A percentile compares a stretch with the other conserved stretches of the same genome.
phyloP scores from a whole-genome alignment of 1,284 basidiomycete genomes.

The Coniophora puteana region DNA sequence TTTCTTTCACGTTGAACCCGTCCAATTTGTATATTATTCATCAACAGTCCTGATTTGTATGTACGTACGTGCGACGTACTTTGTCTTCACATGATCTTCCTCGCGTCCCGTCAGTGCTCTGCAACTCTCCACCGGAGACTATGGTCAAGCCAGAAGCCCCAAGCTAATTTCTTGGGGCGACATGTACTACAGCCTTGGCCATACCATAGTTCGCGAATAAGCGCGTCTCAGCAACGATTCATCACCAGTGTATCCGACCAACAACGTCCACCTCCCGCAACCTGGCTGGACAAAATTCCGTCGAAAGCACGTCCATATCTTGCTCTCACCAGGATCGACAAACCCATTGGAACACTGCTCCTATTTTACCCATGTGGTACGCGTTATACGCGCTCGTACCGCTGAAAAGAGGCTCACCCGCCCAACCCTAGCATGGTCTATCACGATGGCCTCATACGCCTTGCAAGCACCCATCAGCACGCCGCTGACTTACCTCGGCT shows the following conservation, averaged over 20 bases:
- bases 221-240: too few species aligned
- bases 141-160: too few species aligned
- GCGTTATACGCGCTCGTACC: conserved; percentile 22
- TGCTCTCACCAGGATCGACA: conserved; percentile 86
- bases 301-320: conserved; percentile 70
- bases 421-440: conserved; percentile 78
- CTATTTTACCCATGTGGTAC: conserved; percentile 92
- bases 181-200: too few species aligned
- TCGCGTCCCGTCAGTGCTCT: too few species aligned
- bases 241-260: too few species aligned
- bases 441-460: conserved; percentile 90
- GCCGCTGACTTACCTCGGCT: conserved; percentile 70
- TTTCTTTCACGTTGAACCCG: conserved; percentile 15
- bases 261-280: conserved; percentile 27
- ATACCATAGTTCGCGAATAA: too few species aligned
- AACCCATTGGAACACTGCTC: conserved; percentile 91
- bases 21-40: too few species aligned
- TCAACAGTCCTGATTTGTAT: too few species aligned
- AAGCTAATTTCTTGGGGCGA: too few species aligned
- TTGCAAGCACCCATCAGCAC: conserved; percentile 59
- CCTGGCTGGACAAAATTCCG: conserved; percentile 73
- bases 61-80: too few species aligned
- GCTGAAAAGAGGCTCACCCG: neutral
- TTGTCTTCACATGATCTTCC: too few species aligned
- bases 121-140: too few species aligned